A percentile compares a stretch with the other conserved stretches of the same genome.
Conservation (phyloP, 805 yeast genomes). For the Komagataella kurtzmanii region DNA sequence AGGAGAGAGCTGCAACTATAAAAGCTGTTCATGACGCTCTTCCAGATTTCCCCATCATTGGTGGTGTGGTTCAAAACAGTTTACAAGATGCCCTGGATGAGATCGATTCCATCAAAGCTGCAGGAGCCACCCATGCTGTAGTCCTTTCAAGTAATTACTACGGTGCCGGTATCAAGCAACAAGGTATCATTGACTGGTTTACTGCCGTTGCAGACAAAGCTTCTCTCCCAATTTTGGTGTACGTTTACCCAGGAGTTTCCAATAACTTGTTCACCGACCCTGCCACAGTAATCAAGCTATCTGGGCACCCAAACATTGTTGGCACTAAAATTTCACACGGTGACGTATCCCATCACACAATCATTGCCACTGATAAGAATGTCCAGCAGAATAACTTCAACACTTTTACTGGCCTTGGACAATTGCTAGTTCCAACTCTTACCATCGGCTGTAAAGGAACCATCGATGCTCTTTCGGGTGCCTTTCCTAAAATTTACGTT, state of each 20-base stretch:
- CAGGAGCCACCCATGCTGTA: constrained; percentile 25
- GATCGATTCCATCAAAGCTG: constrained; percentile 18
- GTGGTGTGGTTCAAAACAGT: constrained; percentile 35
- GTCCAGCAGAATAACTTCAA: constrained; percentile 25
- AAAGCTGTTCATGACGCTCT: constrained; percentile 20
- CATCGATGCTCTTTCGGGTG: constrained; percentile 39
- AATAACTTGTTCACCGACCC: constrained; percentile 24
- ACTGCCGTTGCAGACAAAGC: constrained; percentile 27
- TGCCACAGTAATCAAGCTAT: constrained; percentile 23
- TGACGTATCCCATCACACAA: constrained; percentile 31
- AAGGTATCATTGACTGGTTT: constrained; percentile 32
- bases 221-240: constrained; percentile 28
- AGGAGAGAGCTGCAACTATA: constrained; percentile 26
- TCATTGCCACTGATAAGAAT: constrained; percentile 27
- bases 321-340: constrained; percentile 41
- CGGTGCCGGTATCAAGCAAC: constrained; percentile 29
- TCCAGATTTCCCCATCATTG: constrained; percentile 26
- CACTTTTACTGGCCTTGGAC: constrained; percentile 37
- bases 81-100: constrained; percentile 30
- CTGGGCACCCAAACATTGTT: constrained; percentile 31
- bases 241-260: constrained; percentile 37
- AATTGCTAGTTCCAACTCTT: constrained; percentile 32
- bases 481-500: constrained; percentile 35
- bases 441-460: constrained; percentile 35
- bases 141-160: constrained; percentile 35